Percentiles rank a stretch among this genome's conserved stretches.
Conservation (phyloP, 768 basidiomycete species). For the Kwoniella heveanensis region DNA sequence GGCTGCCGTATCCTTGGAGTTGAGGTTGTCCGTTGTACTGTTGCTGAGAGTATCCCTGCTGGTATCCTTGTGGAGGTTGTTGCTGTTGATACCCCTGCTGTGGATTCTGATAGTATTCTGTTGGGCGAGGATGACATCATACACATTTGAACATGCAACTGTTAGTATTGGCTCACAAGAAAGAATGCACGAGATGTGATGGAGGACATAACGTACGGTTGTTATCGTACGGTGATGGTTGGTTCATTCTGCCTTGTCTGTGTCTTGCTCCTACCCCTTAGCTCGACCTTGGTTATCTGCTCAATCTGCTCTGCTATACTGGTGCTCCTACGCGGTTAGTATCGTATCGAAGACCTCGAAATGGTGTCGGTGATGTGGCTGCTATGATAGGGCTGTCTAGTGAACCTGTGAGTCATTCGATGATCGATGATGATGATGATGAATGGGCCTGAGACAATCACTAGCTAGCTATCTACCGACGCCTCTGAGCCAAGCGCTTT, state of each 20-base stretch:
- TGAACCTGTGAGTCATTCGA: too few species aligned
- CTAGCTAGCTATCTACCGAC: too few species aligned
- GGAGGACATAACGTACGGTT: constrained; percentile 14
- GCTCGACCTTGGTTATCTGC: too few species aligned
- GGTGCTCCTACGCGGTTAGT: too few species aligned
- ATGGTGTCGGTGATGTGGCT: too few species aligned
- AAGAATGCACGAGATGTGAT: not conserved
- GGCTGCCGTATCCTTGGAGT: not conserved
- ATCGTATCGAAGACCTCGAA: too few species aligned
- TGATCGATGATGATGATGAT: too few species aligned
- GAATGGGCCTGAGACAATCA: too few species aligned
- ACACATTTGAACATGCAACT: too few species aligned
- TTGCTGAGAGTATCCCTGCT: constrained; percentile 5
- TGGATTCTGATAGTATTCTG: constrained; percentile 20
- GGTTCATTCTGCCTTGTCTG: constrained; percentile 11
- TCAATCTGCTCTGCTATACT: too few species aligned
- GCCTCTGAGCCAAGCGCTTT: not conserved
- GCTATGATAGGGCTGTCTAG: too few species aligned
- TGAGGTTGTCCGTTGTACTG: not conserved
- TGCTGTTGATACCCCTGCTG: constrained; percentile 11
- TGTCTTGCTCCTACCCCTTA: not conserved
- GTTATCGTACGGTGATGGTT: constrained; percentile 30
- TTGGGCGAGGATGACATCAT: not conserved
- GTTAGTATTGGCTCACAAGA: too few species aligned
- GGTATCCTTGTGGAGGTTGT: constrained; percentile 5